Percentiles rank a stretch among this genome's conserved stretches.
Conservation (phyloP, 805 yeast genomes). For the Kazachstania viticola region DNA sequence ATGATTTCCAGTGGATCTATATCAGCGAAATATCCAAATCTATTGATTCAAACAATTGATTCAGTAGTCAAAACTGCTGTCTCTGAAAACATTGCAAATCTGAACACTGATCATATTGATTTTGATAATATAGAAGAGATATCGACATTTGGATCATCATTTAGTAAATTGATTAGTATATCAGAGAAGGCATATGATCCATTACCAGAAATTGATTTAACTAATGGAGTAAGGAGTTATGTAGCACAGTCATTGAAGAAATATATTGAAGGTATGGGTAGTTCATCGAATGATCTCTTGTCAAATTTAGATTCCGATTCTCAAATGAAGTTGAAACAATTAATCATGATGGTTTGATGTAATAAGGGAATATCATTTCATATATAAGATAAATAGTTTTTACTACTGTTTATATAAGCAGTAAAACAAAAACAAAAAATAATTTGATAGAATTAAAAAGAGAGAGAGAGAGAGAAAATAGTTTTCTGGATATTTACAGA, state of each 20-base stretch:
- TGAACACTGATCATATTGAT: slow-evolving; percentile 30
- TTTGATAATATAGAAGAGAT: slow-evolving; percentile 53
- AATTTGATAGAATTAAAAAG: too few relatives aligned
- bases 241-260: slow-evolving; percentile 14
- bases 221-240: slow-evolving; percentile 16
- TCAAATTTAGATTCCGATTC: slow-evolving; percentile 22
- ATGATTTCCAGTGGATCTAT: slow-evolving; percentile 27
- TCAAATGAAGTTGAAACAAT: slow-evolving; percentile 15
- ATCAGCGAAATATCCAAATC: slow-evolving; percentile 32
- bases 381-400: too few relatives aligned
- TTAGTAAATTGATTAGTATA: slow-evolving; percentile 60
- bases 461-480: too few relatives aligned
- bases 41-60: slow-evolving; percentile 34
- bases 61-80: slow-evolving; percentile 30
- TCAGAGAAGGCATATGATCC: slow-evolving; percentile 61
- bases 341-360: slow-evolving; percentile 6
- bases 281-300: slow-evolving; percentile 11
- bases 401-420: too few relatives aligned
- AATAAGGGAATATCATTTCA: too few relatives aligned
- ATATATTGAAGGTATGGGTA: slow-evolving; percentile 13
- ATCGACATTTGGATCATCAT: slow-evolving; percentile 77
- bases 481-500: too few relatives aligned
- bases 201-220: slow-evolving; percentile 34
- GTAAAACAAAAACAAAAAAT: too few relatives aligned
- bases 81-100: slow-evolving; percentile 29